Evolutionary conservation across 73 alveolate species (phyloP).

Genomic region (Paraurostyla sp.): DNA sequence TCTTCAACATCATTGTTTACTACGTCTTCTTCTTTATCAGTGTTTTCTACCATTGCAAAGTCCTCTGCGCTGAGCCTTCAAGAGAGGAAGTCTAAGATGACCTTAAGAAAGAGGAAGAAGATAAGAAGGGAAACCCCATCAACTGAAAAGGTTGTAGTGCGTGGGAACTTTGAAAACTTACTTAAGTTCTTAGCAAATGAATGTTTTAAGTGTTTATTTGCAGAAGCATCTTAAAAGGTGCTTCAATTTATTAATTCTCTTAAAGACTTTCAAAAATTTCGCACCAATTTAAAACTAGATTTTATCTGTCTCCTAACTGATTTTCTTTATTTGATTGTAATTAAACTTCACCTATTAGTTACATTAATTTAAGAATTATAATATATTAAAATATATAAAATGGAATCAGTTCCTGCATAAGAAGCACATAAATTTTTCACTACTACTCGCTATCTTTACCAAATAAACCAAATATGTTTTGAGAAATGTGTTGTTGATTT

Average conservation of each 20-base stretch:
- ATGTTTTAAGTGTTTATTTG: too few relatives aligned
- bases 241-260: background rate
- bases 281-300: too few relatives aligned
- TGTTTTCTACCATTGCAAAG: background rate
- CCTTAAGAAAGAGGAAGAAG: slow-evolving; percentile 11
- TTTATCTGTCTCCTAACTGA: background rate
- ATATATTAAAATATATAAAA: slow-evolving; percentile 15
- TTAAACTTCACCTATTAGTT: background rate
- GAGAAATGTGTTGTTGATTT: slow-evolving; percentile 67
- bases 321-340: too few relatives aligned
- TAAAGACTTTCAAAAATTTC: background rate
- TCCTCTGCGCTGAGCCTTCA: background rate
- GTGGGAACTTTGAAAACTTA: too few relatives aligned
- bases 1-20: slow-evolving; percentile 30
- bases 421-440: slow-evolving; percentile 63
- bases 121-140: slow-evolving; percentile 16
- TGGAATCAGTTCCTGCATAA: slow-evolving; percentile 37
- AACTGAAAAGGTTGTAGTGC: background rate
- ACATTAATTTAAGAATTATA: background rate
- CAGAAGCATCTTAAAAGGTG: background rate
- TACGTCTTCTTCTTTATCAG: slow-evolving; percentile 24
- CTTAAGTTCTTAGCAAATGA: too few relatives aligned
- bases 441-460: slow-evolving; percentile 45
- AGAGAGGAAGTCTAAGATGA: slow-evolving; percentile 14
- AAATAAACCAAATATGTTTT: slow-evolving; percentile 38